Base-by-base conservation (phyloP, 805 yeast genomes). In the Yamadazyma akitaensis region DNA sequence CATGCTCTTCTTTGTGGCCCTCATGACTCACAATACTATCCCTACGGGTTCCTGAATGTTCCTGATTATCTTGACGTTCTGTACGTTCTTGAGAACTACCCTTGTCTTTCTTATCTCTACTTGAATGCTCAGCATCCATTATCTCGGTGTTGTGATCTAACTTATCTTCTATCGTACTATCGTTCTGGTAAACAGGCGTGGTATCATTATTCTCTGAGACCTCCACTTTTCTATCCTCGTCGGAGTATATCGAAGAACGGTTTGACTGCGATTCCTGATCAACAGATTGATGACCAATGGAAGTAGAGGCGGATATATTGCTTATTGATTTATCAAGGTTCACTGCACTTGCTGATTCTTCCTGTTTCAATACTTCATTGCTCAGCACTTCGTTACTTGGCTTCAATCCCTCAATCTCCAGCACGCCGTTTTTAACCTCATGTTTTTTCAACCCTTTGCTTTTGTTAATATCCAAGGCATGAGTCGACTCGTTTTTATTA, bases 201-300 rank as follows among this genome's bases (percentile, higher is more conserved):
- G 35, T 37, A 8, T 30, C 42, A 17, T 28, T 28, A 17, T 30
- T 9, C 17, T 9, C 31, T n/a, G 12, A 16, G 32, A 28, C n/a
- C 32, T 24, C 17, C 8, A 13, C 25, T 12, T 28, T 34, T 11
- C 16, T 17, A 12, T 42, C 41, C 21, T 51, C 54, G 35, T 55
- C 58, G 3, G 60, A 56, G 48, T 54, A 54, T n/a, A 54, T 48
- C 5, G 60, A 56, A 2, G 60, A 54, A 26, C 57, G 44, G 41
- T 50, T 54, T 18, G 58, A 53, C 17, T 13, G 16, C 21, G 40
- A 12, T 25, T 37, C 40, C 10, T 26, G 44, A 19, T 35, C 36
- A 16, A 12, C 32, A 9, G 44, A 32, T 16, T 25, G 40, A 18
- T 21, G 32, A 14, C 40, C 48, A 21, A 40, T 21, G 5, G 48